Evolutionary conservation across 1,139 yeast species (phyloP), one percentile per base, ranked within the genome.

Genomic region (Sugiyamaella pinicola): DNA sequence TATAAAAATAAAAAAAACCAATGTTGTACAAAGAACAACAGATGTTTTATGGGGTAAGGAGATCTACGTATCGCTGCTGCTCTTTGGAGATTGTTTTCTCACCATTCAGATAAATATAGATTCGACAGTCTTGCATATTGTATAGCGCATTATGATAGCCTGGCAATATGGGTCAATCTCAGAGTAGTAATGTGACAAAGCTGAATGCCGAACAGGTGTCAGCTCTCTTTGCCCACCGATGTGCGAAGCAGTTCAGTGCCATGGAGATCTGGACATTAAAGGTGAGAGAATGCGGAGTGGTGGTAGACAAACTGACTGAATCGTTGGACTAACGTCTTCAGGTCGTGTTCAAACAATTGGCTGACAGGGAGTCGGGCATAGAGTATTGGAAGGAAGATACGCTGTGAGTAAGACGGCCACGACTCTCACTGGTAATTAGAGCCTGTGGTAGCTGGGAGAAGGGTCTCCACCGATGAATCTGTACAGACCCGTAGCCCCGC

Each of bases 211-310:
- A 59, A 24, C 67, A 70, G 49, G 61, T 75, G 10, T 64, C 72
- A 2, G 49, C 58, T 2, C 53, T 64, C 19, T 76, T 76, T 59
- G 64, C 72, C 5, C 68, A 64, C 50, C 64, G 69, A 22, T 73
- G 76, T 47, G 70, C 71, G 0, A 64, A 65, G 19, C 68, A 64
- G 39, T 70, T 72, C 55, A 60, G 67, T 28, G 72, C 75, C 2
- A 72, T 77, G 44, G 80, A 77, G 56, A 59, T 76, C 9, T 66
- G 69, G 58, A 65, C 74, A 0, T 59, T 75, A 24, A 72, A 71
- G 60, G 61, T 60, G 47, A 6, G 57, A 34, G 28, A 26, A 7
- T 15, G 43, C 4, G 13, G 6, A 31, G 19, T 26, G 26, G 13
- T 8, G 9, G 31, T n/a, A 12, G 26, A 9, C 13, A 10, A n/a